These are phyloP conservation scores for Pythium rhizo-oryzae DNA, from an alignment of 352 stramenopile species.

Conservation along the genomic window DNA sequence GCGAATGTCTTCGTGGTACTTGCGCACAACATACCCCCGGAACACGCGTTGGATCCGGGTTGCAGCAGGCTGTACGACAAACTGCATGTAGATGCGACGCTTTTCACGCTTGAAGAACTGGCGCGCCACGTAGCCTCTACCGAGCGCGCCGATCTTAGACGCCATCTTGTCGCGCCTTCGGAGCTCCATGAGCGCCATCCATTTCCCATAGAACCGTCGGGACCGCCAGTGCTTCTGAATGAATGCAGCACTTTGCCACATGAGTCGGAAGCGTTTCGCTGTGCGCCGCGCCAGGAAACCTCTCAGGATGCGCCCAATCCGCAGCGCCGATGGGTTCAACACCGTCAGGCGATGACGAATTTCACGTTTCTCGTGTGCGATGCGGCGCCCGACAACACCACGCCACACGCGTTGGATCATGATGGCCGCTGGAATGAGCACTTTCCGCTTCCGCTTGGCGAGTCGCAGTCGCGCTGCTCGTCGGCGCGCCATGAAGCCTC, in stretches of 20 bases:
- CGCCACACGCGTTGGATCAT: constrained; percentile 64
- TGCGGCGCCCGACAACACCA: constrained; percentile 40
- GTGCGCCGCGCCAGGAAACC: constrained; percentile 56
- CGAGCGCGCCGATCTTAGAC: constrained; percentile 61
- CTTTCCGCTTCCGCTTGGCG: constrained; percentile 42
- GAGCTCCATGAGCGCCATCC: constrained; percentile 51
- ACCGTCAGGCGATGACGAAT: constrained; percentile 38
- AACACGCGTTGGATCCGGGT: constrained; percentile 71
- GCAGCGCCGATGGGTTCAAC: constrained; percentile 49
- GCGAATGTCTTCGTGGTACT: constrained; percentile 49
- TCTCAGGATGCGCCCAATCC: constrained; percentile 53
- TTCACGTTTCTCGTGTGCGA: constrained; percentile 35
- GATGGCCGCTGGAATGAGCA: constrained; percentile 48
- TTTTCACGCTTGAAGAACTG: constrained; percentile 59
- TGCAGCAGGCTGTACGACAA: constrained; percentile 50
- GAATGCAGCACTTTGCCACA: constrained; percentile 34
- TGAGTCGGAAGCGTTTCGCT: constrained; percentile 34
- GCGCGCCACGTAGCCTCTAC: constrained; percentile 56
- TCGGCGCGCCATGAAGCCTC: constrained; percentile 60
- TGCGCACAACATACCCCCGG: constrained; percentile 60
- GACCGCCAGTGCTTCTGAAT: constrained; percentile 64
- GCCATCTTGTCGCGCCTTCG: constrained; percentile 60
- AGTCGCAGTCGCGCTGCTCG: constrained; percentile 45
- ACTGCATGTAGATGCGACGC: constrained; percentile 41
- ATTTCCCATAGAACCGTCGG: constrained; percentile 47